A percentile compares a stretch with the other conserved stretches of the same genome.
These are phyloP conservation scores for Pelargonium myrrhifolium DNA, from an alignment of 441 rosid genomes.

Conservation along the genomic window DNA sequence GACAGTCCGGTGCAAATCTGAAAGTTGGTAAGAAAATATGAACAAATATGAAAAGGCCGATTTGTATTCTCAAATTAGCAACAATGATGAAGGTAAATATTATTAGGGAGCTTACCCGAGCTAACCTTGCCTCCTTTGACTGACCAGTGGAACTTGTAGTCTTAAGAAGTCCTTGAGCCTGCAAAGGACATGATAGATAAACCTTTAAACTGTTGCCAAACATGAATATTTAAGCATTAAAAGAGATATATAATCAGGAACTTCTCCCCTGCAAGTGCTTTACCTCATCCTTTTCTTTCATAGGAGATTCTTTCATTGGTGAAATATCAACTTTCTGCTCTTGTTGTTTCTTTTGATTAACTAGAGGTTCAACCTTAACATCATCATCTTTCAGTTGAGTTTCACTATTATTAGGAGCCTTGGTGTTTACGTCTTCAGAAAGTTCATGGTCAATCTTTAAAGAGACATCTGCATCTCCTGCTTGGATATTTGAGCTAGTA, in stretches of 20 bases:
- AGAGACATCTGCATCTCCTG: conserved; percentile 35
- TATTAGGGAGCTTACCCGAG: conserved; percentile 62
- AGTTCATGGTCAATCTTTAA: conserved; percentile 38
- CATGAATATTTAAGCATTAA: conserved; percentile 15
- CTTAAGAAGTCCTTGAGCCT: conserved; percentile 96
- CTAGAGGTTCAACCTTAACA: conserved; percentile 33
- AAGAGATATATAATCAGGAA: background rate
- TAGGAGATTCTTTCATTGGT: conserved; percentile 22
- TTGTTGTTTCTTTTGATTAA: conserved; percentile 38
- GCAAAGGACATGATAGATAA: conserved; percentile 29
- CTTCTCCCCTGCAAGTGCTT: conserved; percentile 18
- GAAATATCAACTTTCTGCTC: conserved; percentile 34
- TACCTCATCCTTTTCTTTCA: conserved; percentile 82
- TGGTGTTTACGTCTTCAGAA: conserved; percentile 31
- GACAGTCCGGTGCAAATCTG: conserved; percentile 97
- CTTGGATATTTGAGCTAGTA: conserved; percentile 24
- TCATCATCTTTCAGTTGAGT: conserved; percentile 33
- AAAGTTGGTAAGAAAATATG: conserved; percentile 4
- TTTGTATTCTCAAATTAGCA: conserved; percentile 8
- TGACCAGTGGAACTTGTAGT: conserved; percentile 74
- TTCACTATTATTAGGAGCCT: conserved; percentile 32
- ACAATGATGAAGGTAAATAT: conserved; percentile 6
- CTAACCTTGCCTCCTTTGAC: conserved; percentile 96
- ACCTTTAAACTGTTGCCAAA: conserved; percentile 11
- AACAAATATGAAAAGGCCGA: conserved; percentile 14